Base-by-base conservation (phyloP, 1,139 yeast genomes). In the Blastobotrys buckinghamii region DNA sequence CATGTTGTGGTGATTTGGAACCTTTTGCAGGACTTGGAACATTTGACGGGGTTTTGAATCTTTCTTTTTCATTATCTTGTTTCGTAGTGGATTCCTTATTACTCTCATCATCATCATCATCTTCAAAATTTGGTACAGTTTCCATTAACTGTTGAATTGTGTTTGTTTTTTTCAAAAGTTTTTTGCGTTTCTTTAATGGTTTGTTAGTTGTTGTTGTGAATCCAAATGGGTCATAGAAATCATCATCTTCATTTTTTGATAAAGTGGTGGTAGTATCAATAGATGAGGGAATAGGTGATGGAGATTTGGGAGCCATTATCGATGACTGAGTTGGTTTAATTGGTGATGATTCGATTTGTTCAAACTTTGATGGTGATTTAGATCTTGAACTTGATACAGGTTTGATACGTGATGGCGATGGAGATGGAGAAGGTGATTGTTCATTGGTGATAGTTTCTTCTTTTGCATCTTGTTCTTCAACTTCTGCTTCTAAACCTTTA, bases 201-300 rank as follows among this genome's bases (percentile, higher is more conserved):
- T 13, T 29, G 10, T n/a, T 29, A 15, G 16, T 17, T 20, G 24
- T 39, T 30, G n/a, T 19, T 7, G 36, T 39, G 22, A 49, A 39
- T 19, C 52, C 52, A 49, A 49, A 49, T 24, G 49, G 49, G 27
- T 49, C 52, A 9, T 47, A 45, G 2, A 40, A 42, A n/a, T 32
- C 24, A 4, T 34, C 41, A 29, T 19, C 38, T 20, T 30, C 41
- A 20, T 8, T 15, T n/a, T 22, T 20, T 15, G 27, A 10, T 17
- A 15, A 22, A 6, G 39, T 19, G 10, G 36, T 16, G 8, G 36
- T 33, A 9, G 6, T 33, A 9, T 33, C 36, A 15, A 16, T 33
- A 6, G 29, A 10, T 10, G 10, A 10, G 6, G 29, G 9, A 6
- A 10, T 6, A 10, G 29, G 29, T 10, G 29, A 26, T 26, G 10